Evolutionary conservation across 2,329 filamentous ascomycete genomes (phyloP).

Genomic region (Rhinocladiella similis): DNA sequence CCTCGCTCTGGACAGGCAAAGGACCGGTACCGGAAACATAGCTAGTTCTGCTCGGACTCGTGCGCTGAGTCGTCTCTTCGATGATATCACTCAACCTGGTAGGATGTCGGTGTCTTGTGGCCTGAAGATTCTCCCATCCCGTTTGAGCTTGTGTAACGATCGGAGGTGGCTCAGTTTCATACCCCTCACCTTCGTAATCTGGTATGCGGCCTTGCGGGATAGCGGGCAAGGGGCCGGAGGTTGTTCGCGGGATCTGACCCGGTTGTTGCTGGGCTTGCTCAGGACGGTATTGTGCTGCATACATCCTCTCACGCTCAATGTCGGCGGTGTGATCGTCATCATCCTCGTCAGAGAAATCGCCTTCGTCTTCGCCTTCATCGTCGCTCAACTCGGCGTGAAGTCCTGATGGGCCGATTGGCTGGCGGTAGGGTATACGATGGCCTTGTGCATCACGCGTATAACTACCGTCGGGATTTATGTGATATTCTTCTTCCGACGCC

Average conservation of each 20-base stretch:
- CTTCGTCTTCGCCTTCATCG: constrained; percentile 17
- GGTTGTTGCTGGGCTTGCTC: constrained; percentile 32
- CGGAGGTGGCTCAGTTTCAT: constrained; percentile 45
- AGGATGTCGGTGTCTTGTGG: constrained; percentile 74
- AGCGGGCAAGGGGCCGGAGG: constrained; percentile 17
- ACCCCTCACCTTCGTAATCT: constrained; percentile 68
- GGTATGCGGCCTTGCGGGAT: constrained; percentile 31
- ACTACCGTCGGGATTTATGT: constrained; percentile 61
- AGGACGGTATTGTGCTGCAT: constrained; percentile 28
- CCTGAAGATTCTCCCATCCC: constrained; percentile 72
- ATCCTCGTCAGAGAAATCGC: constrained; percentile 40
- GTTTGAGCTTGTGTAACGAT: constrained; percentile 43
- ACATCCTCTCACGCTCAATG: constrained; percentile 44
- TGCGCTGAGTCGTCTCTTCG: constrained; percentile 66
- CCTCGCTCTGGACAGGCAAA: constrained; percentile 8
- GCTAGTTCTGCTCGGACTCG: constrained; percentile 68
- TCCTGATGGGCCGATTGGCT: constrained; percentile 34
- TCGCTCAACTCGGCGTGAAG: constrained; percentile 11
- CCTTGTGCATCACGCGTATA: constrained; percentile 63
- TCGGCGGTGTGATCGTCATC: constrained; percentile 55
- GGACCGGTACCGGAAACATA: constrained; percentile 19
- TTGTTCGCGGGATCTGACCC: constrained; percentile 16
- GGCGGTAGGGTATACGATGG: constrained; percentile 57
- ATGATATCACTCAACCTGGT: constrained; percentile 86
- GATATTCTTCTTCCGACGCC: constrained; percentile 69